Evolutionary conservation across 257 asterid species (phyloP).

Genomic region (Nyctanthes arbortristis): DNA sequence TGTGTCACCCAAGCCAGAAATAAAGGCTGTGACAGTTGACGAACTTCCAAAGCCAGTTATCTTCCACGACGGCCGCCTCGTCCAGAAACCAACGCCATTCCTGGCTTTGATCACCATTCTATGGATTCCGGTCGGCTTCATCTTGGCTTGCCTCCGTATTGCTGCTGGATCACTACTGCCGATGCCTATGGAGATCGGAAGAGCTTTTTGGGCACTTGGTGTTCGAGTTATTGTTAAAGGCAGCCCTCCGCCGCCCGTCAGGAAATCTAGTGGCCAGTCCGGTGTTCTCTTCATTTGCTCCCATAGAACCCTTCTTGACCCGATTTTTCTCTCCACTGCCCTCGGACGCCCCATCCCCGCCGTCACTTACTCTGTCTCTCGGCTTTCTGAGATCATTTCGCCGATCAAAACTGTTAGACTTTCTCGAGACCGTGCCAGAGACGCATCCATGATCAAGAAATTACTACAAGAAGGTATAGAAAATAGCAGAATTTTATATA

Average conservation of each 20-base stretch:
- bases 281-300: too few relatives aligned
- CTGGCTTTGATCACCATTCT: slow-evolving; percentile 47
- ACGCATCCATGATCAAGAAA: slow-evolving; percentile 38
- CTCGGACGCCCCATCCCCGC: slow-evolving; percentile 73
- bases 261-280: slow-evolving; percentile 30
- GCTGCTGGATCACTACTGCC: slow-evolving; percentile 65
- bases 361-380: slow-evolving; percentile 66
- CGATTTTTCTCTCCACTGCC: slow-evolving; percentile 58
- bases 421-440: slow-evolving; percentile 48
- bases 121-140: slow-evolving; percentile 63
- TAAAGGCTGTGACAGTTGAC: slow-evolving; percentile 42
- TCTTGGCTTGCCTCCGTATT: slow-evolving; percentile 51
- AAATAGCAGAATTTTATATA: neutral
- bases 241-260: slow-evolving; percentile 47
- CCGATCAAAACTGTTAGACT: slow-evolving; percentile 63
- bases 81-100: slow-evolving; percentile 54
- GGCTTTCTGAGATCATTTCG: slow-evolving; percentile 67
- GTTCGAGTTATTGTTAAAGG: slow-evolving; percentile 59
- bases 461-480: slow-evolving; percentile 27
- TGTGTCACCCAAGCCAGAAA: slow-evolving; percentile 53
- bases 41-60: slow-evolving; percentile 60
- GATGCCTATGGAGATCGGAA: slow-evolving; percentile 47
- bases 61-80: slow-evolving; percentile 68
- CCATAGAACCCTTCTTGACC: too few relatives aligned
- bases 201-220: slow-evolving; percentile 60